Conservation (phyloP, 2,329 filamentous ascomycete genomes). For the Alternaria arbusti region DNA sequence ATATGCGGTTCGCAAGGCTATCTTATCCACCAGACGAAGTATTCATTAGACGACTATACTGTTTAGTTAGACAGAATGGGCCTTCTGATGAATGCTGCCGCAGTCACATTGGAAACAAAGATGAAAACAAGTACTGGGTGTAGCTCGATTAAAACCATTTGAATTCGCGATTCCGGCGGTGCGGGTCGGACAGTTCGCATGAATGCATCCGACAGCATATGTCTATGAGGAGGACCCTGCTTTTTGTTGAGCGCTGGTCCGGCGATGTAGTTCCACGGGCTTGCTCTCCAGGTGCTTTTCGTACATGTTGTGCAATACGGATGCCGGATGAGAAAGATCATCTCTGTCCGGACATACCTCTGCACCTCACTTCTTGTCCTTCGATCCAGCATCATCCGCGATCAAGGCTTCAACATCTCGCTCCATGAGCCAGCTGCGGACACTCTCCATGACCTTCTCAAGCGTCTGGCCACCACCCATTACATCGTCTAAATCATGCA, state of each 20-base stretch:
- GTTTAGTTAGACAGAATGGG: neutral
- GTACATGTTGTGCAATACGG: neutral
- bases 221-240: neutral
- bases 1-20: neutral
- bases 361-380: conserved; percentile 1
- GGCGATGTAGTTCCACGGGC: neutral
- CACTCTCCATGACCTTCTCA: conserved; percentile 78
- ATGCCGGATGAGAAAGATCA: neutral
- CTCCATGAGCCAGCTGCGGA: conserved; percentile 75
- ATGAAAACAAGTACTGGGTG: neutral
- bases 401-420: conserved; percentile 76
- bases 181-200: neutral
- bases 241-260: neutral
- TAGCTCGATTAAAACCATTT: neutral
- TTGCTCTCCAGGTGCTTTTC: neutral
- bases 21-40: neutral
- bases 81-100: neutral
- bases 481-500: conserved; percentile 82
- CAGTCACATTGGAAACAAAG: neutral
- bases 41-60: neutral
- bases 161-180: neutral
- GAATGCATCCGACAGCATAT: neutral
- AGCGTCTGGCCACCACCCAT: conserved; percentile 75
- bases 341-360: neutral
- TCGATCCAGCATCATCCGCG: conserved; percentile 41